phyloP scores from a whole-genome alignment of 2,329 filamentous ascomycete genomes.

The Pseudogymnoascus sp. region DNA sequence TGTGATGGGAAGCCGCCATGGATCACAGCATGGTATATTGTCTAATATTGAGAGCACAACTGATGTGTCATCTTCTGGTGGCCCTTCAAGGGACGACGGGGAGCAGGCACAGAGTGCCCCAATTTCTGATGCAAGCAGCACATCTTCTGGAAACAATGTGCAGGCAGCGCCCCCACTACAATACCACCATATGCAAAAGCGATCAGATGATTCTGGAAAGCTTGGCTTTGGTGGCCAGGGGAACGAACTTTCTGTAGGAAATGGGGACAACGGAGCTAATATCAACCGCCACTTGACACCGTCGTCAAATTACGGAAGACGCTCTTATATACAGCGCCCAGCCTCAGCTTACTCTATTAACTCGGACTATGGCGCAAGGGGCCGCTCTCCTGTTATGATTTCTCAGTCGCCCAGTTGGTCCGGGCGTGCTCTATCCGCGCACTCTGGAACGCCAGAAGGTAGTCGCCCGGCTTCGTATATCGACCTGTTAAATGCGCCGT shows the following conservation, averaged over 20 bases:
- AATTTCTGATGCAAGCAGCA: conserved; percentile 4
- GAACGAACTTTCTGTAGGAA: conserved; percentile 16
- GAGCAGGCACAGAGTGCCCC: not conserved
- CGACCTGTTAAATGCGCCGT: conserved; percentile 49
- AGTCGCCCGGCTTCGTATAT: conserved; percentile 28
- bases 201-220: conserved; percentile 33
- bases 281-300: conserved; percentile 58
- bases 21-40: conserved; percentile 7
- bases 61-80: conserved; percentile 16
- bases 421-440: conserved; percentile 24
- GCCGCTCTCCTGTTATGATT: conserved; percentile 46
- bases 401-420: conserved; percentile 24
- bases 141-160: conserved; percentile 12
- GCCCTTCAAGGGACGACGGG: not conserved
- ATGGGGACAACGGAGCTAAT: conserved; percentile 40
- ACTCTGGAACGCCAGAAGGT: conserved; percentile 24
- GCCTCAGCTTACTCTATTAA: conserved; percentile 68
- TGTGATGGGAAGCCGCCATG: not conserved
- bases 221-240: conserved; percentile 13
- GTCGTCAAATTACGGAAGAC: conserved; percentile 43
- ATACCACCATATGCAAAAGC: conserved; percentile 48
- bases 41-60: conserved; percentile 12
- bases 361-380: conserved; percentile 60
- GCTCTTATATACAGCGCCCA: conserved; percentile 59
- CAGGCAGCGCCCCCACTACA: conserved; percentile 47